These are phyloP conservation scores for Arctium minus DNA, from an alignment of 129 eudicot species.

Conservation along the genomic window DNA sequence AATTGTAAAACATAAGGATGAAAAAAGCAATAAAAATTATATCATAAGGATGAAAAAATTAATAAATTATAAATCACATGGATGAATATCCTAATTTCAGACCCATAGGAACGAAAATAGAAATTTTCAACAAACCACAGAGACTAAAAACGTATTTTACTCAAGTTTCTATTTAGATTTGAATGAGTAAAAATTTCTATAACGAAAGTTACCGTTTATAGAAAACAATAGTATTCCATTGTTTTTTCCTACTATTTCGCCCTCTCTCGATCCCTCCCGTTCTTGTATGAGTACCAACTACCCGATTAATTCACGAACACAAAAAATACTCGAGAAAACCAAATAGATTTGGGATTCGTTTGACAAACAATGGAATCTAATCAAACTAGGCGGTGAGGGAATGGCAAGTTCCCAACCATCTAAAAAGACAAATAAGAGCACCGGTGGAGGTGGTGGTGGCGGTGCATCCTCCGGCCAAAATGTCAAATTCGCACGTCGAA, in stretches of 20 bases:
- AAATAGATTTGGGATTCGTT: neutral
- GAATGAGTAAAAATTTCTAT: constrained; percentile 8
- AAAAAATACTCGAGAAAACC: neutral
- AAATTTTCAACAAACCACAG: no score
- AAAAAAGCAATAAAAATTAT: no score
- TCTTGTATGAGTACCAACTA: neutral
- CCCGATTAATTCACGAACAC: constrained; percentile 2
- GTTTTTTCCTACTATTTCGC: constrained; percentile 19
- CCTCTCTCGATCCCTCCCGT: neutral
- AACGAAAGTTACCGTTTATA: constrained; percentile 16
- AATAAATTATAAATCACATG: no score
- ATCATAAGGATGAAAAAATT: no score
- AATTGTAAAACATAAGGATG: no score
- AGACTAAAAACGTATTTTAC: no score
- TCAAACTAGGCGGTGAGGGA: constrained; percentile 21
- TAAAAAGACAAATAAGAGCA: constrained; percentile 39
- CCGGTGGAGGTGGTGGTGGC: constrained; percentile 12
- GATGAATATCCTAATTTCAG: no score
- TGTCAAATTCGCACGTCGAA: constrained; percentile 81
- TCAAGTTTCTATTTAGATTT: constrained; percentile 12
- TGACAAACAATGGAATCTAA: constrained; percentile 8
- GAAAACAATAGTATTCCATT: constrained; percentile 4
- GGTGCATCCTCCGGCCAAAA: constrained; percentile 37
- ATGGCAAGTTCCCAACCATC: constrained; percentile 64
- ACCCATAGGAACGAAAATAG: no score